Evolutionary conservation across 169 alveolate genomes (phyloP).

Genomic region (Neospora caninum): DNA sequence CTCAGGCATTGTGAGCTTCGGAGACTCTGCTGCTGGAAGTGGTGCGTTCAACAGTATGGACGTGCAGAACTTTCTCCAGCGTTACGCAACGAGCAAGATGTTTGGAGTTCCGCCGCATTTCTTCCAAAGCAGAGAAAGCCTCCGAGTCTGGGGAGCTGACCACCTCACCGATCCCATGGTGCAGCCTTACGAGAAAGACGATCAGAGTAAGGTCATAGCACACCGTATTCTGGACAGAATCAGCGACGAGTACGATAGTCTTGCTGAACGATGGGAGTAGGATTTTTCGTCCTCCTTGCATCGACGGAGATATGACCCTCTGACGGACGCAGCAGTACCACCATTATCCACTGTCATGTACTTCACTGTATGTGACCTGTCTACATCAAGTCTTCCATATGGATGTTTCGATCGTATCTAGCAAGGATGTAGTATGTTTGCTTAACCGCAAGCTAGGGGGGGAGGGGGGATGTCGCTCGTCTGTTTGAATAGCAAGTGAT

Average conservation of each 20-base stretch:
- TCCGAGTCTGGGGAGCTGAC: conserved; percentile 56
- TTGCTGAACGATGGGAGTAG: neutral
- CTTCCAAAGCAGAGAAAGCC: conserved; percentile 49
- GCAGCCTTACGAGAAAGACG: conserved; percentile 47
- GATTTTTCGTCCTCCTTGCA: no score
- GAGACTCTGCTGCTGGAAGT: conserved; percentile 19
- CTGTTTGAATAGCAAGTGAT: no score
- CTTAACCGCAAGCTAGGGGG: no score
- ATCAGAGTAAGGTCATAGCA: conserved; percentile 11
- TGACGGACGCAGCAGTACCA: no score
- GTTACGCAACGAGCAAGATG: neutral
- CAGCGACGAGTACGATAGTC: neutral
- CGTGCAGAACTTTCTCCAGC: neutral
- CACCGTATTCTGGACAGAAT: no score
- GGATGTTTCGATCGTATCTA: neutral
- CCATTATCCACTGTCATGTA: neutral
- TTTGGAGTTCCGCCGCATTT: conserved; percentile 39
- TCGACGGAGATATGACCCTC: no score
- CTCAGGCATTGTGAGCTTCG: conserved; percentile 11
- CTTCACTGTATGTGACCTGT: no score
- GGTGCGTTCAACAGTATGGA: neutral
- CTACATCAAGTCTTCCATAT: no score
- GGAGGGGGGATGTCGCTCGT: no score
- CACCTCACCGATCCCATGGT: conserved; percentile 45
- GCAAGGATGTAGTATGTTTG: no score